Conservation (phyloP, 805 yeast species). For the Pichia cephalocereana region DNA sequence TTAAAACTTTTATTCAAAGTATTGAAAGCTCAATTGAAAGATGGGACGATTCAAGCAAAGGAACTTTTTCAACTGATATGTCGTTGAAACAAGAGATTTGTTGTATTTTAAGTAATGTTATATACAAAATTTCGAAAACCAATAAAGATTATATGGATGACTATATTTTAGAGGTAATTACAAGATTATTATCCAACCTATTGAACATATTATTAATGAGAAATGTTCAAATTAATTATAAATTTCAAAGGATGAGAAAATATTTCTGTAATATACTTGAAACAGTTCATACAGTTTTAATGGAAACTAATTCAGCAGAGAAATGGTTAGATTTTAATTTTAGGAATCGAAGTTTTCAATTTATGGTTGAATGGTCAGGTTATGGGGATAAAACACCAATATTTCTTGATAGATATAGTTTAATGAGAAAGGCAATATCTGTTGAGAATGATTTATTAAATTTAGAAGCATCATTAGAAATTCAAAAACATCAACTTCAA, state of each 20-base stretch:
- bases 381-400: constrained; percentile 57
- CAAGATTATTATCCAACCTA: constrained; percentile 51
- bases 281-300: constrained; percentile 52
- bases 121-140: constrained; percentile 51
- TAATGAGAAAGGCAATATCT: constrained; percentile 37
- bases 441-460: constrained; percentile 35
- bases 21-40: constrained; percentile 50
- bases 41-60: constrained; percentile 38
- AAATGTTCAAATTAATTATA: constrained; percentile 52
- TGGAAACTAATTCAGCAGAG: constrained; percentile 33
- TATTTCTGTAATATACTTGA: constrained; percentile 80
- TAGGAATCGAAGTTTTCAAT: constrained; percentile 71
- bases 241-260: constrained; percentile 67
- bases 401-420: constrained; percentile 56
- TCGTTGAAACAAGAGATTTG: constrained; percentile 62
- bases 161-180: constrained; percentile 56
- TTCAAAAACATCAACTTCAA: constrained; percentile 65
- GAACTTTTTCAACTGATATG: constrained; percentile 11
- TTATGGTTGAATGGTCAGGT: constrained; percentile 92
- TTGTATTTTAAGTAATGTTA: constrained; percentile 61
- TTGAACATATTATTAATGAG: constrained; percentile 46
- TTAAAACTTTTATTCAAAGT: constrained; percentile 70
- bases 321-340: constrained; percentile 81
- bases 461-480: constrained; percentile 67
- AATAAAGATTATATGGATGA: constrained; percentile 50